phyloP scores from a whole-genome alignment of 1,139 yeast species.

The Magnusiomyces magnusii region DNA sequence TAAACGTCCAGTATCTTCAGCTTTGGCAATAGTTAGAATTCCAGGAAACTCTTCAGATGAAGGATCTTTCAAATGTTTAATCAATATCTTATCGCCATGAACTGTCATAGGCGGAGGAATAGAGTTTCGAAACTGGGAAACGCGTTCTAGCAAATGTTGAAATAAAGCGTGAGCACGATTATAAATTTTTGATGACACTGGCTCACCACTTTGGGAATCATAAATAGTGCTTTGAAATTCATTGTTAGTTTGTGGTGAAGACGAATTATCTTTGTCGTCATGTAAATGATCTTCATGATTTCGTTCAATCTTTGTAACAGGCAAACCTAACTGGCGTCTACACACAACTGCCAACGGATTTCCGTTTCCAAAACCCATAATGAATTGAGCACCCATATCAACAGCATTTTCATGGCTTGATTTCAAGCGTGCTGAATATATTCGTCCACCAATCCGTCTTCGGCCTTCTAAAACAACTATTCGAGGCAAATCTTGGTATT shows the following conservation, averaged over 20 bases:
- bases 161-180: slow-evolving; percentile 34
- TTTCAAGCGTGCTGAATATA: slow-evolving; percentile 35
- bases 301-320: slow-evolving; percentile 26
- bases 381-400: slow-evolving; percentile 39
- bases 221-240: slow-evolving; percentile 29
- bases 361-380: slow-evolving; percentile 39
- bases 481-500: slow-evolving; percentile 37
- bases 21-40: slow-evolving; percentile 30
- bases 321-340: slow-evolving; percentile 37
- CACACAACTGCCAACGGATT: slow-evolving; percentile 37
- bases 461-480: slow-evolving; percentile 37
- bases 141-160: slow-evolving; percentile 34
- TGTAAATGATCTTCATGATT: not conserved
- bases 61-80: slow-evolving; percentile 35
- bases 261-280: not conserved
- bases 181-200: slow-evolving; percentile 28
- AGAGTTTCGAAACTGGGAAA: slow-evolving; percentile 32
- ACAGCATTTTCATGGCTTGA: slow-evolving; percentile 26
- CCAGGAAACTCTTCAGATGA: slow-evolving; percentile 27
- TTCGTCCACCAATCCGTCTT: slow-evolving; percentile 39
- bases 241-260: not conserved
- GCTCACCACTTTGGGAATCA: slow-evolving; percentile 30
- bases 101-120: slow-evolving; percentile 32
- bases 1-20: slow-evolving; percentile 29
- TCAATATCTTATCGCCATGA: slow-evolving; percentile 34